Evolutionary conservation across 345 rosid species (phyloP), one percentile per base, ranked within the genome.

Genomic region (Pistacia vera): DNA sequence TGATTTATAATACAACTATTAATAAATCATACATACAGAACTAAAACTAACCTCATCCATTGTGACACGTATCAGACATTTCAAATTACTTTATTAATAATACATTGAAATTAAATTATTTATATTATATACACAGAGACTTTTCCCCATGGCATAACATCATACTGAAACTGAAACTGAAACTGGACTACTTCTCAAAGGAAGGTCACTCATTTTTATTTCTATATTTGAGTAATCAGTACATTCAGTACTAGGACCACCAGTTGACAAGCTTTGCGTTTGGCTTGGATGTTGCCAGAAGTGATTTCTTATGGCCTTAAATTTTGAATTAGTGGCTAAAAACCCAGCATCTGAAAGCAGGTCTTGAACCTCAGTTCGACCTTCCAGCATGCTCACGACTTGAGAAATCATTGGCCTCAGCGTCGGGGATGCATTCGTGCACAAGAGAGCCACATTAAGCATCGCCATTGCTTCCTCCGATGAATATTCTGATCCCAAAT

Each of bases 381-480:
- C 97, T 66, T 91, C 92, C 13, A 94, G 86, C 84, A 94, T 89
- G 82, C 96, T 92, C 70, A 91, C 97, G 22, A 91, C 93, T 81
- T 88, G 98, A 18, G 98, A 90, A 97, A 92, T 94, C 28, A 88
- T 85, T 25, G 98, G 98, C 80, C 98, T 85, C n/a, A 92, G 81
- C 0, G 94, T 90, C 11, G 97, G 97, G 11, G 98, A 88, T 13
- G 93, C 93, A 60, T 90, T 90, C 33, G 97, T 90, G 81, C 97
- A 92, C 79, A 90, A 72, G 30, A 94, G 83, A n/a, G 95, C 92
- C 75, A 90, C 95, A 64, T 91, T 89, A 48, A 94, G 70, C 93
- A 94, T 89, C 58, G 89, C 74, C 88, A 85, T 90, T 48, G 93
- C 93, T 71, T 90, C 98, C 78, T 90, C 91, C 49, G 88, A 61